Conservation (phyloP, 192 early-diverging fungal genomes). For the Coemansia sp. region DNA sequence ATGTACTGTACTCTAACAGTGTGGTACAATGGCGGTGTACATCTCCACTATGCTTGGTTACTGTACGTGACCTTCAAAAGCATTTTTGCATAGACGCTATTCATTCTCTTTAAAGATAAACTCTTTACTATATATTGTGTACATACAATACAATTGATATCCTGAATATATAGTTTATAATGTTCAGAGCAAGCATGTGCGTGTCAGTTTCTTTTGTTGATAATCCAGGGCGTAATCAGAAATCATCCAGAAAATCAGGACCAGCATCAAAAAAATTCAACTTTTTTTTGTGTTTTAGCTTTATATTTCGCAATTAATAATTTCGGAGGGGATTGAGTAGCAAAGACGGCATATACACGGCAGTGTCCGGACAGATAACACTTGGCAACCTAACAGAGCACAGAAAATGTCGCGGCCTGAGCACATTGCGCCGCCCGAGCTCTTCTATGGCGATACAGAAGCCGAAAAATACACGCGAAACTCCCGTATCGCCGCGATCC, state of each 20-base stretch:
- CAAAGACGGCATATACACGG: neutral
- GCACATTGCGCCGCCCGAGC: constrained; percentile 94
- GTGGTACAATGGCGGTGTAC: too few species aligned
- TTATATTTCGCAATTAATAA: neutral
- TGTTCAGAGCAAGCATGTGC: too few species aligned
- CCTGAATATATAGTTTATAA: too few species aligned
- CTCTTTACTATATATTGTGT: too few species aligned
- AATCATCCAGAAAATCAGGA: neutral
- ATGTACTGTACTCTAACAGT: too few species aligned
- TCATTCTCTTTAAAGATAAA: too few species aligned
- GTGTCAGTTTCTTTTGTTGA: too few species aligned
- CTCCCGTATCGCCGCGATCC: constrained; percentile 91
- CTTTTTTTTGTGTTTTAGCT: neutral
- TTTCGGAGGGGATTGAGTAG: neutral
- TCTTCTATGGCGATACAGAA: constrained; percentile 93
- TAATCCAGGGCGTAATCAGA: too few species aligned
- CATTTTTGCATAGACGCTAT: too few species aligned
- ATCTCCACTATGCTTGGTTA: too few species aligned
- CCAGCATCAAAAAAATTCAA: neutral
- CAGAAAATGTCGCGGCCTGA: constrained; percentile 86
- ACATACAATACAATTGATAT: too few species aligned
- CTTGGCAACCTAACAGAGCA: neutral
- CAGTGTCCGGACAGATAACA: neutral
- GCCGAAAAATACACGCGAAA: constrained; percentile 91
- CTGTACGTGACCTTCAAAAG: too few species aligned